Base-by-base conservation (phyloP, 495 filamentous ascomycete genomes). In the Cairneyella variabilis region DNA sequence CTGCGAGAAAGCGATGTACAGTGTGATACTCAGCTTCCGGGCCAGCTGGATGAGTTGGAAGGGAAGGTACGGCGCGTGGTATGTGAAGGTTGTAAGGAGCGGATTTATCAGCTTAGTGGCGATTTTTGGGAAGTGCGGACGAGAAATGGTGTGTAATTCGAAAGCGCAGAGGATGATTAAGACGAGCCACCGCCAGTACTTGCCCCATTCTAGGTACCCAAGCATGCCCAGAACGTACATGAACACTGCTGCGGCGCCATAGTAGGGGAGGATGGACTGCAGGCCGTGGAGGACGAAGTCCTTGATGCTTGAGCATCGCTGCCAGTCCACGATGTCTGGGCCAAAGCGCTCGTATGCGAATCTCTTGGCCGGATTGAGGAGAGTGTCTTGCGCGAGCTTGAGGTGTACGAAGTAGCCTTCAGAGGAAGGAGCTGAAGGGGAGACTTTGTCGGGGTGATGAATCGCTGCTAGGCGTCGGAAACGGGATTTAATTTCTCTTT, bases 291-390 rank as follows among this genome's bases (percentile, higher is more conserved):
- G 60, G n/a, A 95, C 65, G 61, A 79, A 96, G 53, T 96, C 92
- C 20, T 79, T 77, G 44, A 87, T 70, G 1, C 87, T 92, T 48
- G 76, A 74, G 70, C 83, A 84, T 39, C 85, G 73, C 46, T 79
- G 75, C 83, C 88, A 92, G 23, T 54, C 62, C 8, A 84, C 59
- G n/a, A 90, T 76, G 17, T 85, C 82, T 0, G 88, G 83, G 0
- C 93, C 93, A 68, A 96, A 95, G 11, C 91, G 82, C 59, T 97
- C 91, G 67, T 98, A 98, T 2, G 90, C 93, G 65, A 91, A 95
- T 40, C 91, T 82, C 68, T 82, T 85, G 5, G 82, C 83, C 2
- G 90, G 84, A 63, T 96, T 83, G 0, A 79, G 63, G 12, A 98
- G 80, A 10, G 87, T 89, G 59, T 98, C 93, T 53, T 91, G 83